Evolutionary conservation across 495 filamentous ascomycete genomes (phyloP), one percentile per base, ranked within the genome.

Genomic region (Tetracladium setigerum): DNA sequence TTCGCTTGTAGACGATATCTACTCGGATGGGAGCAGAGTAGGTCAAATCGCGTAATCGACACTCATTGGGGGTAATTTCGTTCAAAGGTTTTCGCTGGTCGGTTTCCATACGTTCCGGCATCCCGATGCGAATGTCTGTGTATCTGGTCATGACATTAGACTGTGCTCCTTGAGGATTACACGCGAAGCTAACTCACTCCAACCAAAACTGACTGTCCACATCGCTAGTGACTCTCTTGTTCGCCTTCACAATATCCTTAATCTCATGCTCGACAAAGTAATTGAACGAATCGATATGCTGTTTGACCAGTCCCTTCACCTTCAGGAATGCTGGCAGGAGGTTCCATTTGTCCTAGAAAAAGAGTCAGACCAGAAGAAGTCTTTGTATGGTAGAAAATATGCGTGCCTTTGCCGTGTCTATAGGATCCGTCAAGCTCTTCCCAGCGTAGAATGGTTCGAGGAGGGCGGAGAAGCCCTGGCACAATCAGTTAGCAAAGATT

Each of bases 231-330:
- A 99, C 82, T 8, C 74, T 77, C 30, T 81, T 79, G 62, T 95
- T 96, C 18, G 89, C 87, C 58, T 84, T 77, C 47, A 99, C 83
- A 46, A 99, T 97, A 56, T 96, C 87, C 66, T 95, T 95, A 63
- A 99, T 76, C 59, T 95, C 89, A 15, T 90, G 82, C 46, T 97
- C 87, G 44, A 96, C 82, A 56, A 99, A 95, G 64, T 86, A 95
- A 67, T 99, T 95, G 76, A 86, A 99, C 27, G 92, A 97, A 67
- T 99, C 94, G 65, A 97, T 91, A 64, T 99, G 92, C 65, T 95
- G 89, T 66, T 95, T 95, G 38, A 95, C 87, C 47, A 95, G 66
- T 32, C 89, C 92, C 64, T 99, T 99, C 57, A 95, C 89, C 61
- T 95, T 95, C 40, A 99, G 72, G 60, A 97, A 99, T 4, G 92